Evolutionary conservation across 768 basidiomycete genomes (phyloP).

Genomic region (Boletus subcaerulescens): DNA sequence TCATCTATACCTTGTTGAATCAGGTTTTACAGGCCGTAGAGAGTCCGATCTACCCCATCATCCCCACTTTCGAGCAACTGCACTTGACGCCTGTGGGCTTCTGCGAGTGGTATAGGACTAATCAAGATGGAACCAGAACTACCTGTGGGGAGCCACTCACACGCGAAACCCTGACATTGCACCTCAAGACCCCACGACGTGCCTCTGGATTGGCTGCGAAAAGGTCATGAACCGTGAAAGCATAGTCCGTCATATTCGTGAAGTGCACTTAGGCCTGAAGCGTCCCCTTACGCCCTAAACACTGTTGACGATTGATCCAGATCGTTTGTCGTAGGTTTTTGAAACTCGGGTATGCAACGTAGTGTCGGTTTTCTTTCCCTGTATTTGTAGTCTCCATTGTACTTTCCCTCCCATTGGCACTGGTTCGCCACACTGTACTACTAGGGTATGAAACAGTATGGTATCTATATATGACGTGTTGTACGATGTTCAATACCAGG

Average conservation of each 20-base stretch:
- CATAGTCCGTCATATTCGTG: slow-evolving; percentile 14
- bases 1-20: background rate
- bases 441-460: too few species aligned
- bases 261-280: slow-evolving; percentile 11
- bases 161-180: background rate
- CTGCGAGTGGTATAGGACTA: slow-evolving; percentile 12
- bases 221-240: slow-evolving; percentile 18
- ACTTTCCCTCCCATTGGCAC: background rate
- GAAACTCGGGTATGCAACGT: too few species aligned
- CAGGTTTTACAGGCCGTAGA: background rate
- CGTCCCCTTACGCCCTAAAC: background rate
- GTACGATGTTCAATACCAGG: too few species aligned
- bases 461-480: too few species aligned
- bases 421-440: too few species aligned
- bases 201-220: slow-evolving; percentile 11
- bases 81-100: fast-evolving
- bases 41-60: background rate
- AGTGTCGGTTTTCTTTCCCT: background rate
- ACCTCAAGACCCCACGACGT: slow-evolving; percentile 2
- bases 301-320: too few species aligned
- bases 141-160: slow-evolving; percentile 3
- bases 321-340: too few species aligned
- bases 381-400: background rate
- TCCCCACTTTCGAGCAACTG: background rate
- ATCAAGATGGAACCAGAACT: background rate